A percentile compares a stretch with the other conserved stretches of the same genome.
phyloP scores from a whole-genome alignment of 2,329 filamentous ascomycete genomes.

The Chalara sp. region DNA sequence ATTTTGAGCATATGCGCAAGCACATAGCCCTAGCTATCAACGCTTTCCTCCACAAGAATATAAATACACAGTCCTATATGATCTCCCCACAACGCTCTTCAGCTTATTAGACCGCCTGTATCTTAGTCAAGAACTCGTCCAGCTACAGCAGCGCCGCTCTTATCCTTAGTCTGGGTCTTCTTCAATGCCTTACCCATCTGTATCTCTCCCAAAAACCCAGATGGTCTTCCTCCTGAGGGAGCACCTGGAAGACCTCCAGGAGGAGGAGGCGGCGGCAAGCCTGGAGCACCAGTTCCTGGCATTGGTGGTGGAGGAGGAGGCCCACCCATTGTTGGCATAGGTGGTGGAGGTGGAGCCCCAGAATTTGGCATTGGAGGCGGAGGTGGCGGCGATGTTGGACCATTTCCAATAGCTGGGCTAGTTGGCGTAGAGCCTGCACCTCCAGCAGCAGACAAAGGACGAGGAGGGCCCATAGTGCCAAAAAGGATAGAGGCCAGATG shows the following conservation, averaged over 20 bases:
- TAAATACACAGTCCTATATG: no score
- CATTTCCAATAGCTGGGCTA: constrained; percentile 32
- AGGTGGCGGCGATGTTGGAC: constrained; percentile 37
- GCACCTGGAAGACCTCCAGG: constrained; percentile 22
- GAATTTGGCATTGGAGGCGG: constrained; percentile 39
- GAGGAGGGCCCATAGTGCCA: constrained; percentile 91
- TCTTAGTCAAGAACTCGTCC: constrained; percentile 57
- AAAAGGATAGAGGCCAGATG: constrained; percentile 93
- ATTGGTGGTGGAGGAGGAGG: constrained; percentile 29
- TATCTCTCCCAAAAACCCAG: constrained; percentile 74
- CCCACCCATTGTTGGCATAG: constrained; percentile 23
- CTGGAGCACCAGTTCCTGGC: constrained; percentile 25
- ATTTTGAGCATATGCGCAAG: no score
- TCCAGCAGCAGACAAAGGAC: constrained; percentile 77
- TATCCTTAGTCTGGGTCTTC: constrained; percentile 88
- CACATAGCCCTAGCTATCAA: no score
- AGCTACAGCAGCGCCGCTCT: constrained; percentile 63
- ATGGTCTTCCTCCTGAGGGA: constrained; percentile 39
- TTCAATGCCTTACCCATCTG: constrained; percentile 70
- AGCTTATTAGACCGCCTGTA: neutral
- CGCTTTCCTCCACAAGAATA: no score
- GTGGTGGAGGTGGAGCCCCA: constrained; percentile 33
- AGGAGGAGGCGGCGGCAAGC: constrained; percentile 33
- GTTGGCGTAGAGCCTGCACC: constrained; percentile 43
- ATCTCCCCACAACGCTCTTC: no score